Base-by-base conservation (phyloP, 352 stramenopile genomes). In the Globisporangium iwayamae region DNA sequence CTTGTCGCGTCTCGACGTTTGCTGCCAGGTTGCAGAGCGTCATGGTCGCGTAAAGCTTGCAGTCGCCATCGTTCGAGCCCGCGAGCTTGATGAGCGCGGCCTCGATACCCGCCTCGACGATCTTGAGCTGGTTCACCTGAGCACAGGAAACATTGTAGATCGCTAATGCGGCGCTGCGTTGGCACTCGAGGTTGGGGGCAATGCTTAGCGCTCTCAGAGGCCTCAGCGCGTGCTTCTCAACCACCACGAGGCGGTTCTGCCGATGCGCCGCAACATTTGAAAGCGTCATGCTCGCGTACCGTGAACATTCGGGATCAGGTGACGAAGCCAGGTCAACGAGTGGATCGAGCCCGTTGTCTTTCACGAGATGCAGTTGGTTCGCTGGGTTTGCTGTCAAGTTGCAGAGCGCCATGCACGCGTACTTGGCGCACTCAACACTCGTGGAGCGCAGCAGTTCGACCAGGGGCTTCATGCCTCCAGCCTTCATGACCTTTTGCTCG, bases 111-210 rank as follows among this genome's bases (percentile, higher is more conserved):
- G 90, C 81, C 22, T 96, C 84, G 4, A 97, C 86, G 59, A 98
- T 90, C 63, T 83, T 80, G 7, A 91, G 62, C 68, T 98, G 95
- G 65, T 98, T 98, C 7, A 71, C 69, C 60, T 95, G 82, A 8
- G 89, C 90, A 52, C 92, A 98, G 8, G 92, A 98, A 4, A 99
- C 81, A 60, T 99, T 99, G 83, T 98, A 99, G 11, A 98, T 76
- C 13, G 93, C 86, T 6, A 99, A 75, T 4, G 91, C 89, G 9
- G 88, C 90, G 30, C 89, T 96, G 56, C 94, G 87, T 60, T 98
- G 92, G 57, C 90, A 93, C 61, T 98, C 93, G 18, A 98, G 76
- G 50, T 90, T 87, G 20, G 83, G 73, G 16, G 82, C 89, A 57
- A 90, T 85, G 38, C 90, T 87, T 20, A 98, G 78, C 16, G 70